Conservation (phyloP, 2,329 filamentous ascomycete genomes). For the Colletotrichum tofieldiae region DNA sequence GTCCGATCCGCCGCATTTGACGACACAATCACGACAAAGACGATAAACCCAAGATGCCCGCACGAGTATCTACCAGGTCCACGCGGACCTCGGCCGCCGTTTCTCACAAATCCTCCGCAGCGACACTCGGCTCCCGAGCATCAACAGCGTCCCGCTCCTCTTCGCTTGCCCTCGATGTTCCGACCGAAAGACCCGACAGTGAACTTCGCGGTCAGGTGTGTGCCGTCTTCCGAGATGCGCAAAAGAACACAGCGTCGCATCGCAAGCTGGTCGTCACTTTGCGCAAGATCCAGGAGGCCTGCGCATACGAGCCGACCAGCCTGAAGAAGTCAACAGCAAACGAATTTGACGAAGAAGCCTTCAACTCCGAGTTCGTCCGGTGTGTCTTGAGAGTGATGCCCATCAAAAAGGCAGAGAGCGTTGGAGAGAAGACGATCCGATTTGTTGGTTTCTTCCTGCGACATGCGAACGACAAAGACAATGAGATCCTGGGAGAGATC, state of each 20-base stretch:
- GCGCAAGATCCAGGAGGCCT: constrained; percentile 91
- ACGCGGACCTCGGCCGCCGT: constrained; percentile 61
- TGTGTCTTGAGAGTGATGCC: constrained; percentile 87
- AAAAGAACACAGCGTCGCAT: constrained; percentile 91
- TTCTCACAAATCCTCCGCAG: constrained; percentile 58
- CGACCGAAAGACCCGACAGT: constrained; percentile 80
- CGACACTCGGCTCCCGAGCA: constrained; percentile 57
- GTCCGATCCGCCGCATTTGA: constrained; percentile 12
- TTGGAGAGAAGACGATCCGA: constrained; percentile 86
- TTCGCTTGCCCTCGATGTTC: constrained; percentile 66
- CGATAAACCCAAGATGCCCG: constrained; percentile 60
- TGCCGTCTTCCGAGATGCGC: constrained; percentile 83
- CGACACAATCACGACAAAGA: constrained; percentile 6
- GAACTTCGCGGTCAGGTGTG: constrained; percentile 82
- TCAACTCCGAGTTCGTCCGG: constrained; percentile 88
- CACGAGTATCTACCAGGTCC: constrained; percentile 64
- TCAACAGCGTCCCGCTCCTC: constrained; percentile 65
- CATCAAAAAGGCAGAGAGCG: constrained; percentile 92
- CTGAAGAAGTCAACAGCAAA: constrained; percentile 68
- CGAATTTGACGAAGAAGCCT: constrained; percentile 87
- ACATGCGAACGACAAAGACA: constrained; percentile 79
- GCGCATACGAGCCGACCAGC: constrained; percentile 75
- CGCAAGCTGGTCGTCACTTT: constrained; percentile 90
- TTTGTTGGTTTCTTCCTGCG: constrained; percentile 92
- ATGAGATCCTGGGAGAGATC: constrained; percentile 75